phyloP scores from a whole-genome alignment of 164 flowering plant species.

The Macadamia integrifolia region DNA sequence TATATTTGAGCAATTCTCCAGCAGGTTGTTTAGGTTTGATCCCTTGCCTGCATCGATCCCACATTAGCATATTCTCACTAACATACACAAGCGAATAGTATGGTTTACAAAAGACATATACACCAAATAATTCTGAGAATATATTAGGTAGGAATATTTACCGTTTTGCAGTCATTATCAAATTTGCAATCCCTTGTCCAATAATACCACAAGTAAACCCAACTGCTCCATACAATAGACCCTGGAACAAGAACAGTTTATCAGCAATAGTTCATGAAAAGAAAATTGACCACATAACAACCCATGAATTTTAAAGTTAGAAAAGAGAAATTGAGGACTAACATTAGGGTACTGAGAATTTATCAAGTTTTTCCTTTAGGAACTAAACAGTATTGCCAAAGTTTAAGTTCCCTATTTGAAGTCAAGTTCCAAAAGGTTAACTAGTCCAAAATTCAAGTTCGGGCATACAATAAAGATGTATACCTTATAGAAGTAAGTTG shows the following conservation, averaged over 20 bases:
- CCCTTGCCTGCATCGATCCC: no score
- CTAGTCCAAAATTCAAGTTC: background rate
- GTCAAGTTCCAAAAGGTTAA: background rate
- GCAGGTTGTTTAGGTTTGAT: no score
- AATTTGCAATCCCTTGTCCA: conserved; percentile 98
- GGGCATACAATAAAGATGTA: background rate
- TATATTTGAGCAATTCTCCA: no score
- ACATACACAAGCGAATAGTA: background rate
- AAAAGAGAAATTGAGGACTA: background rate
- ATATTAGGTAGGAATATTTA: conserved; percentile 16
- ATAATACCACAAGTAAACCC: conserved; percentile 89
- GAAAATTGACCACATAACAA: background rate
- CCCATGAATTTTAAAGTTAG: background rate
- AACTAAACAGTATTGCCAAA: no score
- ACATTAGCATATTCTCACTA: no score
- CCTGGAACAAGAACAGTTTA: conserved; percentile 40
- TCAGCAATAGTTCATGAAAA: background rate
- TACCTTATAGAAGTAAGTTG: conserved; percentile 63
- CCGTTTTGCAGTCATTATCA: conserved; percentile 93
- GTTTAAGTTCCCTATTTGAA: background rate
- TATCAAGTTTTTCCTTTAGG: no score
- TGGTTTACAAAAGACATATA: background rate
- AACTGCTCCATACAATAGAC: conserved; percentile 72
- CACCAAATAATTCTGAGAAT: background rate
- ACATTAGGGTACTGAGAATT: no score